Evolutionary conservation across 2,329 filamentous ascomycete genomes (phyloP).

Genomic region (Monilinia aucupariae): DNA sequence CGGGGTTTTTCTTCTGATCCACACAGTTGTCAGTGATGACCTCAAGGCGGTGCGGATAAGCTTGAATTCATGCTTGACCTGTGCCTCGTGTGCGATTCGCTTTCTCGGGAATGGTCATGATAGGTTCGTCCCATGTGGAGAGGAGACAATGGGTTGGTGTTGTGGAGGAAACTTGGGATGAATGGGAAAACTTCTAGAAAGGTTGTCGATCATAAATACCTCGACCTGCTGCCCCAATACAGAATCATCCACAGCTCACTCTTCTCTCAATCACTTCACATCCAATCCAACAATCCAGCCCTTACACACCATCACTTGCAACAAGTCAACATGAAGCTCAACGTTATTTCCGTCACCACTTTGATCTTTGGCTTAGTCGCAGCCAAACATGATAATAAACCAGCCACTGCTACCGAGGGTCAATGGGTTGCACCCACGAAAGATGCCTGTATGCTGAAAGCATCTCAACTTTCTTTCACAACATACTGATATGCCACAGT

Average conservation of each 20-base stretch:
- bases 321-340: slow-evolving; percentile 3
- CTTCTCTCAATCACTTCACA: not conserved
- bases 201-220: not conserved
- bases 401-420: not conserved
- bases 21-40: not conserved
- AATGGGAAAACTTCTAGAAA: not conserved
- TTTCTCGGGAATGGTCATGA: not conserved
- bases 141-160: not conserved
- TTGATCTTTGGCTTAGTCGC: not conserved
- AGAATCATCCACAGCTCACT: not conserved
- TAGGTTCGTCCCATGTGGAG: not conserved
- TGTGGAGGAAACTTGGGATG: not conserved
- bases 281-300: not conserved
- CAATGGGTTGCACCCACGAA: not conserved
- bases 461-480: not conserved
- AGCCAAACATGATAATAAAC: not conserved
- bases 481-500: slow-evolving; percentile 21
- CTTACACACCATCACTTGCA: not conserved
- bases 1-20: not conserved
- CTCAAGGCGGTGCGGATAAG: not conserved
- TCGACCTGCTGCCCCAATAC: not conserved
- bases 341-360: not conserved
- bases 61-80: not conserved
- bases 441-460: not conserved
- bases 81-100: not conserved